Conservation (phyloP, 164 flowering plant genomes). For the Umbilicus rupestris region DNA sequence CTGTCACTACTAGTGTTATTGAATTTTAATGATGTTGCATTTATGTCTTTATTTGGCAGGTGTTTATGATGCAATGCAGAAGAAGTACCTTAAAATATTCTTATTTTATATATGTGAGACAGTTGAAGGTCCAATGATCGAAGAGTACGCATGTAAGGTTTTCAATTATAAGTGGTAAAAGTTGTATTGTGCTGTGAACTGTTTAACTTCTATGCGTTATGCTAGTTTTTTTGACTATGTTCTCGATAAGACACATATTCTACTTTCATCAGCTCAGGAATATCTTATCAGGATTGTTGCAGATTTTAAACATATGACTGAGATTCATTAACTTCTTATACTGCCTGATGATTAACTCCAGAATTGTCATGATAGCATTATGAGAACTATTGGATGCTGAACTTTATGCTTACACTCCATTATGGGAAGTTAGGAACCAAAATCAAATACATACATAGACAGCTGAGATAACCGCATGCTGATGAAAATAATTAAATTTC, state of each 20-base stretch:
- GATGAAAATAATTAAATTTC: too few species aligned
- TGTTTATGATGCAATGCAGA: conserved; percentile 88
- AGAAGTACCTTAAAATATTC: conserved; percentile 78
- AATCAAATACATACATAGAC: too few species aligned
- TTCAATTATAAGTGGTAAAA: neutral
- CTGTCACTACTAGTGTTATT: neutral
- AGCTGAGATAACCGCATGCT: too few species aligned
- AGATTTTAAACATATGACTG: neutral
- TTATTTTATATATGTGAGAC: conserved; percentile 79
- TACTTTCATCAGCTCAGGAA: neutral
- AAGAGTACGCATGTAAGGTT: conserved; percentile 81
- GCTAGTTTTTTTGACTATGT: neutral
- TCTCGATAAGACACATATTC: neutral
- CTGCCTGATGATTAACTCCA: neutral
- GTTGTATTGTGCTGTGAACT: neutral
- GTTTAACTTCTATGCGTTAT: neutral
- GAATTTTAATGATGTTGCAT: neutral
- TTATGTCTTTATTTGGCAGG: conserved; percentile 27
- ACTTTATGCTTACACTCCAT: neutral
- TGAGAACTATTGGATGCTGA: neutral
- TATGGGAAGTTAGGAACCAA: too few species aligned
- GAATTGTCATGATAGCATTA: neutral
- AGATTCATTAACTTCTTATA: neutral
- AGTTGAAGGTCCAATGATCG: conserved; percentile 78
- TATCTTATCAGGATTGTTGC: neutral